Conservation (phyloP, 2,329 filamentous ascomycete genomes). For the Dendrostoma leiphaemia region DNA sequence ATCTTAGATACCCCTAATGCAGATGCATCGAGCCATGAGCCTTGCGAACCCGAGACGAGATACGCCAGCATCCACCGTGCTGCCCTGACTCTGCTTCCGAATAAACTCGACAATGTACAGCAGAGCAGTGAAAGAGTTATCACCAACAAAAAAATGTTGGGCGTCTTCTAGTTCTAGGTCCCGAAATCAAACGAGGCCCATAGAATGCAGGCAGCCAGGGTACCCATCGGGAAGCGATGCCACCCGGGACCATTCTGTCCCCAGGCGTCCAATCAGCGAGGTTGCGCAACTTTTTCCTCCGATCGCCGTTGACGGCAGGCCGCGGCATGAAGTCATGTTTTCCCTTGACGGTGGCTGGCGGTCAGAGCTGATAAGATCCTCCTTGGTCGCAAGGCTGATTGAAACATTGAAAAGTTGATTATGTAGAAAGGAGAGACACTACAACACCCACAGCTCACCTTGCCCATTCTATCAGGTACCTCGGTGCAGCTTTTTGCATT, state of each 20-base stretch:
- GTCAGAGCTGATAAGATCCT: too few species aligned
- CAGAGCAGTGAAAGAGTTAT: background rate
- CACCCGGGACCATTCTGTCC: background rate
- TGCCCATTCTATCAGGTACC: too few species aligned
- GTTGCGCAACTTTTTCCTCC: background rate
- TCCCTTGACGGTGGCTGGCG: background rate
- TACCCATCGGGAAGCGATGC: background rate
- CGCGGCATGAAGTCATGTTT: background rate
- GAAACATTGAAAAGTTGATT: too few species aligned
- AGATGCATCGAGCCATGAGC: too few species aligned
- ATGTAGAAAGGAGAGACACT: too few species aligned
- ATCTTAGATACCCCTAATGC: background rate
- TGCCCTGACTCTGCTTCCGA: too few species aligned
- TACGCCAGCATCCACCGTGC: background rate
- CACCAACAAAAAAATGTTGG: slow-evolving; percentile 7
- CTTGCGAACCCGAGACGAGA: too few species aligned
- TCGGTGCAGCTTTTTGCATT: too few species aligned
- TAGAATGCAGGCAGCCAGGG: background rate
- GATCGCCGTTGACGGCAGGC: background rate
- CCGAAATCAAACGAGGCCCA: background rate
- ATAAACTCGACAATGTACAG: background rate
- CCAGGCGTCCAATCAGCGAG: background rate
- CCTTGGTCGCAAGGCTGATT: too few species aligned
- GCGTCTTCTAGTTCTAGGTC: slow-evolving; percentile 6
- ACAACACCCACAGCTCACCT: too few species aligned